Base-by-base conservation (phyloP, 768 basidiomycete species). In the Boletus huronensis region DNA sequence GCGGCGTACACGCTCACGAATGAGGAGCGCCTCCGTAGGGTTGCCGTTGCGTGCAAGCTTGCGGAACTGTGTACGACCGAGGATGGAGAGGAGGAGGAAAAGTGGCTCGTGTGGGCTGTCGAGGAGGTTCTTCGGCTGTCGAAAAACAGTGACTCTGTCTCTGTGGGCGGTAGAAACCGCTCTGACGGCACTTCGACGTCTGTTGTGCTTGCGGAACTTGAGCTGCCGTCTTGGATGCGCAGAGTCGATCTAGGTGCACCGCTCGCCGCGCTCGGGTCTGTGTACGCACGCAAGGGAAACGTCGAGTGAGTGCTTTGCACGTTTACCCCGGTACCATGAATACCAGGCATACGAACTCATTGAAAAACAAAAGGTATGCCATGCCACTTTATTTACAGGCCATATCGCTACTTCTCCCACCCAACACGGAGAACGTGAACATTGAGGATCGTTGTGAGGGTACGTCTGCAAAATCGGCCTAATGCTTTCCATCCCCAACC, bases 341-440 rank as follows among this genome's bases (percentile, higher is more conserved):
- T 39, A 25, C 26, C 7, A 5, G 5, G 17, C 23, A 7, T 48
- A 32, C 35, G 17, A 44, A 25, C 36, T 34, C 48, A 21, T 36
- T 9, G 26, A 47, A n/a, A 38, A 31, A n/a, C n/a, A n/a, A 31
- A 52, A 88, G 87, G 23, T 84, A 79, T 58, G 85, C 87, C 0
- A 72, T 84, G 61, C 79, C 81, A 3, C 74, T 88, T 6, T 88
- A 88, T 66, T 72, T 86, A 10, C 84, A 84, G 56, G 83, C 85
- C 8, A 76, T 85, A 42, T 80, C 82, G 0, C 70, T 87, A 21
- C 75, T 88, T 43, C 72, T 87, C 16, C 83, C 82, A 3, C 69
- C 74, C 0, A 58, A 62, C 17, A 48, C 48, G 55, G 65, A 68
- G 41, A 58, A 61, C 14, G 65, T 70, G 13, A 60, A 61, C 16